A percentile compares a stretch with the other conserved stretches of the same genome.
phyloP scores from a whole-genome alignment of 2,329 filamentous ascomycete genomes.

The Phialophora verrucosa region DNA sequence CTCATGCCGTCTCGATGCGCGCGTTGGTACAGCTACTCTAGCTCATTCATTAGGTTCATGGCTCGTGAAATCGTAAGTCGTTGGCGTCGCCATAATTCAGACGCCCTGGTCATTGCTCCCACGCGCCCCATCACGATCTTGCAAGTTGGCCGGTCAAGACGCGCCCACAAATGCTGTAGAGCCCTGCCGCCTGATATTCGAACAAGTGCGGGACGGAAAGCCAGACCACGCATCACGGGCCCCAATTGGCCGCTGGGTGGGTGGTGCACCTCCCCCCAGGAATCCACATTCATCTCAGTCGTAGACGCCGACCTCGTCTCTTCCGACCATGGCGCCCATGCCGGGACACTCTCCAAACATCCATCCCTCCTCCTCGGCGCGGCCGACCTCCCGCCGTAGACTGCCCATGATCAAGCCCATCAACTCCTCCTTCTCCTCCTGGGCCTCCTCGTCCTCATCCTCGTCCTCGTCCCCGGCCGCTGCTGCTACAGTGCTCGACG shows the following conservation, averaged over 20 bases:
- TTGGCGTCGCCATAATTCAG: not conserved
- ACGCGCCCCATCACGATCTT: not conserved
- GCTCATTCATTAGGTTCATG: not conserved
- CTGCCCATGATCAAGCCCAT: slow-evolving; percentile 72
- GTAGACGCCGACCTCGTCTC: slow-evolving; percentile 54
- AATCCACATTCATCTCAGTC: not conserved
- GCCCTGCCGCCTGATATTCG: not conserved
- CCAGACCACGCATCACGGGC: too few species aligned
- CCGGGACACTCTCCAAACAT: slow-evolving; percentile 66
- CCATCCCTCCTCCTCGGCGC: slow-evolving; percentile 83
- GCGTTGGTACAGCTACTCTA: not conserved
- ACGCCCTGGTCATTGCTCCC: not conserved
- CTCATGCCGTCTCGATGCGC: not conserved
- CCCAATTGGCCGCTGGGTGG: too few species aligned
- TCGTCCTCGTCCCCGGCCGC: slow-evolving; percentile 47
- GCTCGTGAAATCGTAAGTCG: not conserved
- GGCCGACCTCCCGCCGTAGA: slow-evolving; percentile 72
- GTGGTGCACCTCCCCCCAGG: too few species aligned
- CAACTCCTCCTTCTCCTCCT: slow-evolving; percentile 60
- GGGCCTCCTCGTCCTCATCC: slow-evolving; percentile 47
- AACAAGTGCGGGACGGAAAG: not conserved
- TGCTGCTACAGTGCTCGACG: not conserved
- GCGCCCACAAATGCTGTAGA: too few species aligned
- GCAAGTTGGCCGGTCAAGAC: not conserved
- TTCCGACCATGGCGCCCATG: slow-evolving; percentile 19